A percentile compares a stretch with the other conserved stretches of the same genome.
Conservation (phyloP, 306 rosid genomes). For the Vigna hirtella region DNA sequence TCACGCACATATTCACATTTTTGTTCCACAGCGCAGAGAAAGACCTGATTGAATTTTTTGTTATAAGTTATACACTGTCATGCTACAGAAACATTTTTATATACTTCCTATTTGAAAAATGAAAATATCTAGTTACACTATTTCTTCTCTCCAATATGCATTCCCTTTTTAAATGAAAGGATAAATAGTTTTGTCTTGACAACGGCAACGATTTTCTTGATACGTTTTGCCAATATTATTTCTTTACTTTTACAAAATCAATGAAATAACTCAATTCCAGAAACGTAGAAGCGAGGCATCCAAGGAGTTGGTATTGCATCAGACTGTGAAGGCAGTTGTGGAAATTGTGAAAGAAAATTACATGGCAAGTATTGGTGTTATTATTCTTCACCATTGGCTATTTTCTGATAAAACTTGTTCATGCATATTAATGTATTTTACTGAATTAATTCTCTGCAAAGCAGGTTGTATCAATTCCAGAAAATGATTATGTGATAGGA, state of each 20-base stretch:
- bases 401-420: slow-evolving; percentile 17
- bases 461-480: slow-evolving; percentile 88
- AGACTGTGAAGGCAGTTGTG: slow-evolving; percentile 76
- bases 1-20: neutral
- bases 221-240: neutral
- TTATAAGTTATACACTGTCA: neutral
- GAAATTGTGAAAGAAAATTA: slow-evolving; percentile 90
- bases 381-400: slow-evolving; percentile 34
- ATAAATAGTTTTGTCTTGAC: neutral
- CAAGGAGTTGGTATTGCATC: slow-evolving; percentile 65
- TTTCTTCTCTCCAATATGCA: slow-evolving; percentile 23
- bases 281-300: slow-evolving; percentile 74
- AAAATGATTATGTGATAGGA: slow-evolving; percentile 69
- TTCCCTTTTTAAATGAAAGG: neutral
- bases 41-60: neutral
- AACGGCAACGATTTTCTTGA: neutral
- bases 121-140: neutral
- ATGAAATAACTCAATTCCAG: slow-evolving; percentile 50
- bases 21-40: neutral
- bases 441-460: slow-evolving; percentile 40
- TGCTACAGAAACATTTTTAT: slow-evolving; percentile 16
- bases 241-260: slow-evolving; percentile 38
- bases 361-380: slow-evolving; percentile 67
- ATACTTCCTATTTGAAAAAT: neutral
- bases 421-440: slow-evolving; percentile 15